phyloP scores from a whole-genome alignment of 805 yeast genomes.

The Pichia rugopelliculosa region DNA sequence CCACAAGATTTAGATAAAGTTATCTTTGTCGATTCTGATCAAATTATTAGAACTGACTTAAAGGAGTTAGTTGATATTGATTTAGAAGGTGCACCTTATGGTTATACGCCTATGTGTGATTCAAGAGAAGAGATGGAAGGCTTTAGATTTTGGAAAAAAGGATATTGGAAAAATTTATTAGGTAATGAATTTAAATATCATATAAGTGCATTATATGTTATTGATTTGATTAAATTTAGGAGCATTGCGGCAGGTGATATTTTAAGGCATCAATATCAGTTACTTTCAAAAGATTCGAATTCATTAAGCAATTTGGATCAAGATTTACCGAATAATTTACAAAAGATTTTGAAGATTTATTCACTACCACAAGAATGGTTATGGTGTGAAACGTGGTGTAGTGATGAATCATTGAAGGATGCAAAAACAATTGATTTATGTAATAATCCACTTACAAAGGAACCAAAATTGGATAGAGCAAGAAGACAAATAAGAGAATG shows the following conservation, averaged over 20 bases:
- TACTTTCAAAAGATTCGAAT: slow-evolving; percentile 66
- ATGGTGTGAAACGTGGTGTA: slow-evolving; percentile 94
- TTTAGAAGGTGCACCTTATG: slow-evolving; percentile 77
- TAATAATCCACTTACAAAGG: slow-evolving; percentile 76
- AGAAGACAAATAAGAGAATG: slow-evolving; percentile 74
- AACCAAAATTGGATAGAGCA: slow-evolving; percentile 69
- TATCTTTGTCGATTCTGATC: slow-evolving; percentile 83
- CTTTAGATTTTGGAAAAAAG: slow-evolving; percentile 85
- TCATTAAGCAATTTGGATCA: slow-evolving; percentile 84
- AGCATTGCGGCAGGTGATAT: slow-evolving; percentile 66
- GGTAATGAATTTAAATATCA: slow-evolving; percentile 59
- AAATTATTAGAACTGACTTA: slow-evolving; percentile 69
- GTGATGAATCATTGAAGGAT: slow-evolving; percentile 45
- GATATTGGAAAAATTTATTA: slow-evolving; percentile 73
- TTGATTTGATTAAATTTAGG: slow-evolving; percentile 67
- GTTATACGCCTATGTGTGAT: slow-evolving; percentile 82
- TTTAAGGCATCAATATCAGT: slow-evolving; percentile 78
- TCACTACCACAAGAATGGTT: slow-evolving; percentile 80
- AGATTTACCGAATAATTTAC: slow-evolving; percentile 87
- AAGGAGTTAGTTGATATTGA: slow-evolving; percentile 61
- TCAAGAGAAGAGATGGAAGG: slow-evolving; percentile 76
- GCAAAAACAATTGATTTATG: slow-evolving; percentile 83
- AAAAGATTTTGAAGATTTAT: slow-evolving; percentile 54
- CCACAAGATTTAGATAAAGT: slow-evolving; percentile 71
- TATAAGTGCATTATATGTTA: slow-evolving; percentile 76